Percentiles rank a stretch among this genome's conserved stretches.
phyloP scores from a whole-genome alignment of 352 stramenopile genomes.

The Pythium oligandrum region DNA sequence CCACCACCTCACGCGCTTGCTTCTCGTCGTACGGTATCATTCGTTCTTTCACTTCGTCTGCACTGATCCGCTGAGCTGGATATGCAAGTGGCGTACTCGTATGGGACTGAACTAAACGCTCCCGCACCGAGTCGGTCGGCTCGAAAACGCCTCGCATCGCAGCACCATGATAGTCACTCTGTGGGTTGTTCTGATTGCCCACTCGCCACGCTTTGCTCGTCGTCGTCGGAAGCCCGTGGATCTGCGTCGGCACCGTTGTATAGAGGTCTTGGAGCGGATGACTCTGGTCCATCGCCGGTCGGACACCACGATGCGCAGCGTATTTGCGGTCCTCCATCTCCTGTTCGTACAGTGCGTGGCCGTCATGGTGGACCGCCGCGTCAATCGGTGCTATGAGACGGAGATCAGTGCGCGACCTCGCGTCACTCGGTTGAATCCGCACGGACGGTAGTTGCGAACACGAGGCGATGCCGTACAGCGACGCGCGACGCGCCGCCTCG shows the following conservation, averaged over 20 bases:
- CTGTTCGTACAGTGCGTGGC: constrained; percentile 25
- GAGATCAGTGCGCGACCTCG: constrained; percentile 39
- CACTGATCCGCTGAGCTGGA: not conserved
- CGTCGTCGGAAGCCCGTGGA: constrained; percentile 10
- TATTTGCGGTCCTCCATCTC: constrained; percentile 53
- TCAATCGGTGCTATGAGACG: constrained; percentile 21
- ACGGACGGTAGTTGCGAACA: constrained; percentile 31
- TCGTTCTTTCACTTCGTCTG: not conserved
- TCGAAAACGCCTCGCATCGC: constrained; percentile 44
- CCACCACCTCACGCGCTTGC: constrained; percentile 14
- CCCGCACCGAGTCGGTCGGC: constrained; percentile 30
- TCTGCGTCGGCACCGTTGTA: constrained; percentile 41
- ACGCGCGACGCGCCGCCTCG: constrained; percentile 30
- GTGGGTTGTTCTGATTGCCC: constrained; percentile 40
- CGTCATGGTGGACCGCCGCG: constrained; percentile 8
- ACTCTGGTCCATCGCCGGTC: constrained; percentile 46
- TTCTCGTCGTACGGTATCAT: constrained; percentile 15
- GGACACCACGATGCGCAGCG: constrained; percentile 33
- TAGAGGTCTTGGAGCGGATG: constrained; percentile 37
- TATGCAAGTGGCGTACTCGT: constrained; percentile 12
- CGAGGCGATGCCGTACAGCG: constrained; percentile 35
- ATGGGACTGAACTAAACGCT: constrained; percentile 16
- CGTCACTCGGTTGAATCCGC: constrained; percentile 26
- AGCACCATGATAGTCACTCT: constrained; percentile 17
- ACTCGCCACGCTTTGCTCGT: constrained; percentile 32